Evolutionary conservation across 73 alveolate genomes (phyloP).

Genomic region (Paramecium primaurelia): DNA sequence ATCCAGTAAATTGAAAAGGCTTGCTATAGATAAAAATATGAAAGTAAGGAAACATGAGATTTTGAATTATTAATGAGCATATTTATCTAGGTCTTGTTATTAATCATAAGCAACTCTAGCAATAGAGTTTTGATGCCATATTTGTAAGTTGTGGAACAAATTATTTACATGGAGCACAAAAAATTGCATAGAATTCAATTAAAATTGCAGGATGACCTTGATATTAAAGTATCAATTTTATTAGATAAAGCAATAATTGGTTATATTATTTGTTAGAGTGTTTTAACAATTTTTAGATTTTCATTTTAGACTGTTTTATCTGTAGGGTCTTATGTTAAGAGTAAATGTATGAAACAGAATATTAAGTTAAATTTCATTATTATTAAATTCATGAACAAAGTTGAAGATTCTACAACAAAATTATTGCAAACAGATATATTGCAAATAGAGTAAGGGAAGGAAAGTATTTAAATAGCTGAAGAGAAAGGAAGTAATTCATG

Average conservation of each 20-base stretch:
- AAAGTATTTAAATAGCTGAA: background rate
- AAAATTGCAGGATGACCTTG: background rate
- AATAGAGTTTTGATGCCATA: too few relatives aligned
- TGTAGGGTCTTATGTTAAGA: background rate
- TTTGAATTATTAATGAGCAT: background rate
- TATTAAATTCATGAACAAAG: conserved; percentile 6
- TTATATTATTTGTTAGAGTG: background rate
- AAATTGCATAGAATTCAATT: background rate
- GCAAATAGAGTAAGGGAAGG: background rate
- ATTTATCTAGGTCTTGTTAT: background rate
- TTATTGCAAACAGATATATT: background rate
- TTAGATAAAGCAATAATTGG: background rate
- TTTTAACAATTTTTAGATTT: background rate
- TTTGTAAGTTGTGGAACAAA: background rate
- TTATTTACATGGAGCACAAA: background rate
- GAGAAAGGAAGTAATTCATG: background rate
- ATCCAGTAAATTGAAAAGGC: background rate
- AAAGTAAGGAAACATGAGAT: background rate
- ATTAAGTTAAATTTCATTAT: background rate
- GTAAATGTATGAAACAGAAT: background rate
- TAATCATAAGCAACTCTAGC: background rate
- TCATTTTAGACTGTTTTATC: background rate
- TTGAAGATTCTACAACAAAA: conserved; percentile 11
- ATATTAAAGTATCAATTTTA: background rate
- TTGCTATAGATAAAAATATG: background rate